phyloP scores from a whole-genome alignment of 202 grass and related monocot genomes.

The Hordeum pubiflorum region DNA sequence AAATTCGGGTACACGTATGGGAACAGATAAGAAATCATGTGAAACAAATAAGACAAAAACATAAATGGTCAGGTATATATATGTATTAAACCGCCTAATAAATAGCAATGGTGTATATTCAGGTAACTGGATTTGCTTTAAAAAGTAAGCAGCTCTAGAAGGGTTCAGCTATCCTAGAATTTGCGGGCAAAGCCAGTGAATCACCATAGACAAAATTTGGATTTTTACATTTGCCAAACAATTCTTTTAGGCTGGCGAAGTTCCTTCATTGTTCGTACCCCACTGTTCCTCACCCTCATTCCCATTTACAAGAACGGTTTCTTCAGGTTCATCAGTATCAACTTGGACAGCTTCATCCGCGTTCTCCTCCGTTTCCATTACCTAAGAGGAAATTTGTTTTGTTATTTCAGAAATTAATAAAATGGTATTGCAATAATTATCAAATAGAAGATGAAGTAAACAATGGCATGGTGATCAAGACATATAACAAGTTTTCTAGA shows the following conservation, averaged over 20 bases:
- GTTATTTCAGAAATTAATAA: background rate
- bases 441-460: conserved; percentile 9
- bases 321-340: conserved; percentile 61
- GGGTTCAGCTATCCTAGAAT: conserved; percentile 1
- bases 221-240: conserved; percentile 44
- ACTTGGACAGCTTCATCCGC: conserved; percentile 62
- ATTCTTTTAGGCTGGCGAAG: conserved; percentile 53
- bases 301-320: conserved; percentile 70
- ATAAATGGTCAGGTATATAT: background rate
- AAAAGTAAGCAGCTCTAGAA: background rate
- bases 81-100: background rate
- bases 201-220: conserved; percentile 55
- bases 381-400: conserved; percentile 21
- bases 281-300: conserved; percentile 85
- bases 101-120: background rate
- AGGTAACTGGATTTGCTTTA: background rate
- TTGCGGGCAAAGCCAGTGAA: conserved; percentile 38
- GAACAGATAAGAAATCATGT: background rate
- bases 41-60: background rate
- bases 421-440: background rate
- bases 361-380: conserved; percentile 36
- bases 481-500: background rate
- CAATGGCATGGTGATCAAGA: conserved; percentile 11
- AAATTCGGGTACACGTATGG: background rate
- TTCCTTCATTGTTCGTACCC: conserved; percentile 71